Evolutionary conservation across 305 asterid species (phyloP).

Genomic region (Fraxinus ornus): DNA sequence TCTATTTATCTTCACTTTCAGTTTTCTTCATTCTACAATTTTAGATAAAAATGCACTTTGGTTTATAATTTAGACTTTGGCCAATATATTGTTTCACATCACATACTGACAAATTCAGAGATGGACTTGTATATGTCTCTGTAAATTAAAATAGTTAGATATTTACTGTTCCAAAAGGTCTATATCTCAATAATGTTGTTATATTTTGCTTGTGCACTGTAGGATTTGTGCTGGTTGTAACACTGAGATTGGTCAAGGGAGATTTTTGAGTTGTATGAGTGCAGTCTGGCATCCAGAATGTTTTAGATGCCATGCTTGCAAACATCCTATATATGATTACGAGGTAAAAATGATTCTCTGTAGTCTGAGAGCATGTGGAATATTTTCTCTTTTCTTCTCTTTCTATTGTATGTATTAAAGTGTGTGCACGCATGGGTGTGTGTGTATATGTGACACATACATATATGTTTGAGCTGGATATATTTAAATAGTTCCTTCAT

Average conservation of each 20-base stretch:
- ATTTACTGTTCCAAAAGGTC: neutral
- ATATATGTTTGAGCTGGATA: neutral
- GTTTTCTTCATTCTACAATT: neutral
- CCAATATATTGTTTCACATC: neutral
- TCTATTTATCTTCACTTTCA: neutral
- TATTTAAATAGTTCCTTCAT: neutral
- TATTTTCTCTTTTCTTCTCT: neutral
- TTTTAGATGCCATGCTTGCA: constrained; percentile 87
- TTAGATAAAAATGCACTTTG: neutral
- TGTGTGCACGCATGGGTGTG: neutral
- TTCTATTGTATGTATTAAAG: constrained; percentile 9
- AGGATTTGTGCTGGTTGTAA: constrained; percentile 97
- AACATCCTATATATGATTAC: constrained; percentile 85
- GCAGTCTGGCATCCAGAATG: constrained; percentile 83
- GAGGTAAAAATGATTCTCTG: constrained; percentile 56
- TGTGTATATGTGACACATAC: neutral
- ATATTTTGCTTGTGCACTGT: constrained; percentile 25
- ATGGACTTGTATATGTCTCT: neutral
- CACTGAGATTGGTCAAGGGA: constrained; percentile 79
- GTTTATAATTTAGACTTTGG: neutral
- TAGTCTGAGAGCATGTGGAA: neutral
- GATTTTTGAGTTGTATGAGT: constrained; percentile 90
- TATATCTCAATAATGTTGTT: neutral
- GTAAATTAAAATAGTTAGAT: neutral
- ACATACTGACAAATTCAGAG: neutral